These are phyloP conservation scores for Debaryomyces psychrophilus DNA, from an alignment of 1,139 yeast genomes.

Conservation along the genomic window DNA sequence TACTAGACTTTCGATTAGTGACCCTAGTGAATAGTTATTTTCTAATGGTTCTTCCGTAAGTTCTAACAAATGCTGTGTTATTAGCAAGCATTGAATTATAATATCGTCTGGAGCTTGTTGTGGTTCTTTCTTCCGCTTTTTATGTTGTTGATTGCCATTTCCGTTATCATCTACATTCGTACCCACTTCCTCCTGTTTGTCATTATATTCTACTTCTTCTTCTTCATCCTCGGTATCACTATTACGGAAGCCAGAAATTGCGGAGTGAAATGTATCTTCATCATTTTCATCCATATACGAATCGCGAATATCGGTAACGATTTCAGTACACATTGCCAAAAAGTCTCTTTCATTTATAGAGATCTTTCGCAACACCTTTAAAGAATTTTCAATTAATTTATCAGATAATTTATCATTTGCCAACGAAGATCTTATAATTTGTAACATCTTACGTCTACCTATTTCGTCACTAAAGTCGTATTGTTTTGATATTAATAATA, in stretches of 20 bases:
- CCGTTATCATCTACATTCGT: slow-evolving; percentile 19
- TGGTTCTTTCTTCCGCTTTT: slow-evolving; percentile 41
- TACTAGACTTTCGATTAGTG: slow-evolving; percentile 76
- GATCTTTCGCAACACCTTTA: slow-evolving; percentile 67
- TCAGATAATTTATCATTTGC: slow-evolving; percentile 59
- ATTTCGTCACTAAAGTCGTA: slow-evolving; percentile 91
- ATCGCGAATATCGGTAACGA: slow-evolving; percentile 83
- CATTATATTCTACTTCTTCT: slow-evolving; percentile 27
- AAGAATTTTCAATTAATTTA: slow-evolving; percentile 55
- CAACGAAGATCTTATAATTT: slow-evolving; percentile 65
- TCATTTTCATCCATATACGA: slow-evolving; percentile 52
- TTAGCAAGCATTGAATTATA: slow-evolving; percentile 64
- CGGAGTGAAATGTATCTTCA: slow-evolving; percentile 58
- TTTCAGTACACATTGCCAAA: slow-evolving; percentile 81
- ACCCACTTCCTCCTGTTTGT: slow-evolving; percentile 18
- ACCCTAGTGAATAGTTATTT: slow-evolving; percentile 67
- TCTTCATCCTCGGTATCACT: slow-evolving; percentile 25
- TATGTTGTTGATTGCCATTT: slow-evolving; percentile 13
- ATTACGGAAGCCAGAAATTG: slow-evolving; percentile 43
- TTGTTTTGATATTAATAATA: slow-evolving; percentile 65
- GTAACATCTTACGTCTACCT: slow-evolving; percentile 83
- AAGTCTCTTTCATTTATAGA: slow-evolving; percentile 85
- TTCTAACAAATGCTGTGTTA: slow-evolving; percentile 74
- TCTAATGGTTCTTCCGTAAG: slow-evolving; percentile 66
- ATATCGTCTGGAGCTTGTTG: slow-evolving; percentile 51